Conservation (phyloP, 331 rosid genomes). For the Pyrus hybrid region DNA sequence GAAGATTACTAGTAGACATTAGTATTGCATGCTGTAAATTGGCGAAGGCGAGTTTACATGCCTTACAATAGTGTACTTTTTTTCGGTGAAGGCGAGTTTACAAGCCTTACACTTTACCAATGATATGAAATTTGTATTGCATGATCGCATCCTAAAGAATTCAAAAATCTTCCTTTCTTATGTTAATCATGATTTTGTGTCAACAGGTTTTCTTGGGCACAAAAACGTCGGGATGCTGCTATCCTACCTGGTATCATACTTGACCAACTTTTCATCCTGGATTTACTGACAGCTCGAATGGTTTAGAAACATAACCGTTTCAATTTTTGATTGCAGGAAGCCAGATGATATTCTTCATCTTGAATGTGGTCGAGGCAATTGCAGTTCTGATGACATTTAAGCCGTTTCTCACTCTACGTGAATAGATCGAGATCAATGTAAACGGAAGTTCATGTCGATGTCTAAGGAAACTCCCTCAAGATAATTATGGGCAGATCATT, state of each 20-base stretch:
- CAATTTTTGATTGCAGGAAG: constrained; percentile 29
- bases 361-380: constrained; percentile 36
- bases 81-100: background rate
- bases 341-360: constrained; percentile 43
- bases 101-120: background rate
- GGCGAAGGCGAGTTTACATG: no score
- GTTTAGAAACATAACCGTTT: background rate
- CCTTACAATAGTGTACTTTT: background rate
- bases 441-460: no score
- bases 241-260: constrained; percentile 56
- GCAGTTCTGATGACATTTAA: constrained; percentile 50
- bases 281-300: background rate
- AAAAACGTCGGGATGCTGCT: constrained; percentile 19
- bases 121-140: background rate
- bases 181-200: background rate
- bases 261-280: background rate
- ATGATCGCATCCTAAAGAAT: background rate
- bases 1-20: background rate
- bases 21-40: background rate
- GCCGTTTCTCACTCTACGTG: constrained; percentile 30
- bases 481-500: no score
- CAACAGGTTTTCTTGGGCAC: constrained; percentile 32
- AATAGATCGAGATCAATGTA: background rate
- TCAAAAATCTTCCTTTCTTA: background rate
- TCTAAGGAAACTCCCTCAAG: no score